Evolutionary conservation across 148 eudicot species (phyloP).

Genomic region (Camellia japonica): DNA sequence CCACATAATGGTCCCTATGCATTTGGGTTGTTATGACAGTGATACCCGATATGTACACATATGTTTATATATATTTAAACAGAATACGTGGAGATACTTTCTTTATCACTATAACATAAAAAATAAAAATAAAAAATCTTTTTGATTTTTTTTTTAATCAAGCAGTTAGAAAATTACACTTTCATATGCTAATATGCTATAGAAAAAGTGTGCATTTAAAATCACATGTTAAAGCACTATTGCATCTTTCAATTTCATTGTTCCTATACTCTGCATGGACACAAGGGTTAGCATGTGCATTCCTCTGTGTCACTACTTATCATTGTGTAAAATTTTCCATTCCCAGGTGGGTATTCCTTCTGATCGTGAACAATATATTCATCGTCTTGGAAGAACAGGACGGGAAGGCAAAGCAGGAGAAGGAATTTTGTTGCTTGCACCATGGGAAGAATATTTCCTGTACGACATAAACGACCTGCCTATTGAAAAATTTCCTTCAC

Average conservation of each 20-base stretch:
- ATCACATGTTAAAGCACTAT: background rate
- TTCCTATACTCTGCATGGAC: background rate
- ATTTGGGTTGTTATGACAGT: background rate
- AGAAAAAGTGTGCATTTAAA: background rate
- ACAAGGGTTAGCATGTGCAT: background rate
- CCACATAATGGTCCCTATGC: background rate
- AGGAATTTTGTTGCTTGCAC: slow-evolving; percentile 79
- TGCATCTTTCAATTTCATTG: background rate
- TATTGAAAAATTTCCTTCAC: slow-evolving; percentile 49
- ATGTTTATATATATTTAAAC: background rate
- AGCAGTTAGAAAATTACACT: background rate
- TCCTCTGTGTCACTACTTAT: background rate
- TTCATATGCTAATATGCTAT: background rate
- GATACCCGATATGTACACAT: background rate
- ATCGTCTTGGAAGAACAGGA: slow-evolving; percentile 92
- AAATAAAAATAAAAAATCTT: too few relatives aligned
- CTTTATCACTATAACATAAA: background rate
- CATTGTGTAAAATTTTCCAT: slow-evolving; percentile 9
- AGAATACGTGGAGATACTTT: background rate
- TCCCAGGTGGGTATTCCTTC: slow-evolving; percentile 77
- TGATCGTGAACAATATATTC: slow-evolving; percentile 80
- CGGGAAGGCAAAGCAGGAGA: slow-evolving; percentile 86
- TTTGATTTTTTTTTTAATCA: background rate
- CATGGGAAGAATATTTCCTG: slow-evolving; percentile 86
- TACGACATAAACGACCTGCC: slow-evolving; percentile 71